phyloP scores from a whole-genome alignment of 345 rosid genomes.

The Citrus inodora region DNA sequence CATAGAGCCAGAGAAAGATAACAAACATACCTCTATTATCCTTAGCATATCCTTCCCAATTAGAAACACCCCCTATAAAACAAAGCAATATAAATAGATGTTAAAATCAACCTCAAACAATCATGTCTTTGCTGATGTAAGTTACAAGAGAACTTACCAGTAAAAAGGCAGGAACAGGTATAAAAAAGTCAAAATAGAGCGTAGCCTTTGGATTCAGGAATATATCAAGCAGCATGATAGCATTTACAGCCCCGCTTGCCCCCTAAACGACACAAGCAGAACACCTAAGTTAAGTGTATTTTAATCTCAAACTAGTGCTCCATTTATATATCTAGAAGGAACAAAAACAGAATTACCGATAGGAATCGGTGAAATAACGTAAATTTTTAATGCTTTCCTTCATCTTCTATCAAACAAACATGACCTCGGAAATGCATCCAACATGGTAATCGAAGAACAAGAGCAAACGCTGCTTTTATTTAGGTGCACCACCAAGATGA shows the following conservation, averaged over 20 bases:
- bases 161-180: slow-evolving; percentile 86
- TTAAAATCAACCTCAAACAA: background rate
- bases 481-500: background rate
- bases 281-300: background rate
- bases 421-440: background rate
- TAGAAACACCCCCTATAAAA: slow-evolving; percentile 61
- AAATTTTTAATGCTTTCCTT: background rate
- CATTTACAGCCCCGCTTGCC: slow-evolving; percentile 93
- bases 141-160: slow-evolving; percentile 47
- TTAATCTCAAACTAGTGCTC: background rate
- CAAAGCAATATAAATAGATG: background rate
- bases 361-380: background rate
- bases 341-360: background rate
- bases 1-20: background rate
- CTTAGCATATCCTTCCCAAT: slow-evolving; percentile 69
- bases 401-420: background rate
- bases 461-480: background rate
- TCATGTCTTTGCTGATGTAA: slow-evolving; percentile 2
- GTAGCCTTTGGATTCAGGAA: slow-evolving; percentile 78
- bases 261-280: slow-evolving; percentile 45
- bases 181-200: slow-evolving; percentile 54
- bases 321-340: background rate
- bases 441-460: background rate
- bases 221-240: slow-evolving; percentile 83
- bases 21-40: slow-evolving; percentile 53